Percentiles rank a stretch among this genome's conserved stretches.
phyloP scores from a whole-genome alignment of 2,329 filamentous ascomycete genomes.

The Diaporthe caulivora region DNA sequence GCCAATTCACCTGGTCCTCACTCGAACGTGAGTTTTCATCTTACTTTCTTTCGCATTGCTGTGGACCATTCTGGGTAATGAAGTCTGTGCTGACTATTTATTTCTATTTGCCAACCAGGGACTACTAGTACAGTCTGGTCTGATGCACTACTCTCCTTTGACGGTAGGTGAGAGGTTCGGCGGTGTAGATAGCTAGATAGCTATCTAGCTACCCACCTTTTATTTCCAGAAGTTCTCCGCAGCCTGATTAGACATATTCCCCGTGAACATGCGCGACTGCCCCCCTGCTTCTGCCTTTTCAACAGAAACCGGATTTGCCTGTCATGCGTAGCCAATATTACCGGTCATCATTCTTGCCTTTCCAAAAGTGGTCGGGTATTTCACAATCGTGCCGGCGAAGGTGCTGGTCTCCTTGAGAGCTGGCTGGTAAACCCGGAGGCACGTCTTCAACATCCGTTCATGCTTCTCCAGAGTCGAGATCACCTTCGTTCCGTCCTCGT shows the following conservation, averaged over 20 bases:
- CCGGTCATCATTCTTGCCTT: background rate
- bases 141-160: background rate
- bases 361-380: background rate
- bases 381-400: background rate
- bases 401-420: slow-evolving; percentile 8
- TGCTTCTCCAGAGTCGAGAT: background rate
- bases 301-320: background rate
- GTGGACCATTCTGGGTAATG: no score
- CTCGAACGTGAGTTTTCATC: no score
- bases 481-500: background rate
- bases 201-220: background rate
- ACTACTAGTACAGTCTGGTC: no score
- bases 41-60: no score
- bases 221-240: background rate
- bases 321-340: slow-evolving; percentile 1
- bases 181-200: background rate
- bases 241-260: background rate
- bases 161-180: background rate
- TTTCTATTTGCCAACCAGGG: no score
- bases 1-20: no score
- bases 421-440: slow-evolving; percentile 4
- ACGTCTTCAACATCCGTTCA: background rate
- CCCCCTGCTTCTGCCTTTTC: background rate
- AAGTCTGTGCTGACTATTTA: no score
- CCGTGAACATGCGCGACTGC: background rate